Evolutionary conservation across 805 yeast species (phyloP), one percentile per base, ranked within the genome.

Genomic region (fission yeast (Schizosaccharomyces pombe)): DNA sequence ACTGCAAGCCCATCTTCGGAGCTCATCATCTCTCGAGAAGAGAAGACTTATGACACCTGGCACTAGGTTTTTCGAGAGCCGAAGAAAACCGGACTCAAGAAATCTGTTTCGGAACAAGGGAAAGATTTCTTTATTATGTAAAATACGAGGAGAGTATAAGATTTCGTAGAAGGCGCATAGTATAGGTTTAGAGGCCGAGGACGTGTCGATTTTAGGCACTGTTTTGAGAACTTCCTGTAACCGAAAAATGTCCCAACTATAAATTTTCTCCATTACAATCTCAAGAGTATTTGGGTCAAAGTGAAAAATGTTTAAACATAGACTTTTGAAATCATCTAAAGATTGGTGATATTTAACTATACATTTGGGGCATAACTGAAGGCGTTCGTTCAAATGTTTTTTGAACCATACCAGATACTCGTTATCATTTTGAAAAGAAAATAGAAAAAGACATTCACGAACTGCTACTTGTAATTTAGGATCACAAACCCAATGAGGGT

Each of bases 401-500:
- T 43, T 43, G 4, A 43, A 26, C 49, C 49, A 43, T 6, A 16
- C 26, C 30, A 43, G 26, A 26, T 22, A 19, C 14, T 43, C 30
- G 5, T 43, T 43, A 22, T 43, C 49, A 43, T 22, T 30, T 24
- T 43, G 49, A 43, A 43, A 43, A 43, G 49, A 43, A 26, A 43
- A 43, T 2, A 43, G 49, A 19, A 22, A 43, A 43, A 43, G 26
- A 12, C 49, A 43, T 43, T 43, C 49, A 8, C 49, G 28, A 22
- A 43, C 49, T 22, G 49, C 49, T 22, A 43, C 26, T 6, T 26
- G 19, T 6, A 19, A 26, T 16, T n/a, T 19, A 8, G 30, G 14
- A 22, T 43, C 11, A 43, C 49, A 43, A 43, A 43, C 28, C 49
- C 49, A 43, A 19, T 43, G 49, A 43, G 49, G 28, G 14, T 43